Evolutionary conservation across 306 rosid genomes (phyloP), one percentile per base, ranked within the genome.

Genomic region (Arachis stenosperma): DNA sequence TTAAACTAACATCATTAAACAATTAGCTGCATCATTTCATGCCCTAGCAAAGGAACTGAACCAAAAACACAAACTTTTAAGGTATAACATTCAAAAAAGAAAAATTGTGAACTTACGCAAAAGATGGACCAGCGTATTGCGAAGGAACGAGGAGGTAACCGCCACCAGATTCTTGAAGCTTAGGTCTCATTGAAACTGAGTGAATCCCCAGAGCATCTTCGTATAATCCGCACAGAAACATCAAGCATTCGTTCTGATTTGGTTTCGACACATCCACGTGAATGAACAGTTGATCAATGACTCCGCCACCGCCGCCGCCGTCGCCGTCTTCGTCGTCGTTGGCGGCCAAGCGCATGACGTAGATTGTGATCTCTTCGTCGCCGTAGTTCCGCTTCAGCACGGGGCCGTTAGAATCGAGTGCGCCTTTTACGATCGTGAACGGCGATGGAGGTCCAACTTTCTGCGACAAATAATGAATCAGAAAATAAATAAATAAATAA

Each of bases 171-270:
- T 69, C 13, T 8, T 79, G 72, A 3, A 69, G 75, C 83, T 82
- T 88, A 0, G 90, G 89, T n/a, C 91, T 82, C 90, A 88, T 88
- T 0, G 96, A 88, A 64, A 94, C 92, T 17, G 96, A 89, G 84
- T 94, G 97, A 80, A 94, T 94, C 13, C 97, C 97, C 56, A 94
- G 12, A 6, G 97, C 96, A 65, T 91, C 98, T 36, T 96, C 96
- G 68, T 91, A 94, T 40, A 94, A 13, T 13, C 86, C 98, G 50
- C 98, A 94, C 0, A 94, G 87, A 57, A 94, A 85, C 40, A 82
- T 88, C 76, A 94, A 74, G 2, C 86, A 84, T 36, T 89, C 96
- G 2, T 64, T 50, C 87, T 85, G 85, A 6, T 56, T 68, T 1
- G 91, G 90, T 86, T 91, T 94, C 17, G 90, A 84, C 37, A 94